Evolutionary conservation across 441 rosid genomes (phyloP).

Genomic region (Corymbia calophylla): DNA sequence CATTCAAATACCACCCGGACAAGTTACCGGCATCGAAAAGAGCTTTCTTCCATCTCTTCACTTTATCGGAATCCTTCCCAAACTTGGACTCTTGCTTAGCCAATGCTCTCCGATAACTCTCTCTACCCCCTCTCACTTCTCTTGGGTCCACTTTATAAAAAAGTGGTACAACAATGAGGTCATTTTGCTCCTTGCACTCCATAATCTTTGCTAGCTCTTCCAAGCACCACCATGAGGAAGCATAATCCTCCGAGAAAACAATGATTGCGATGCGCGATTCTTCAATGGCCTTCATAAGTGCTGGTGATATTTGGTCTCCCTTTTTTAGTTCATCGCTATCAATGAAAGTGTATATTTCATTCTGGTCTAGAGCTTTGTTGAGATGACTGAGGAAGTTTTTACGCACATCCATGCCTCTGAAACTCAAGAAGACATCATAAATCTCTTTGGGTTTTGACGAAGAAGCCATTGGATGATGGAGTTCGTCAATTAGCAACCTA

Average conservation of each 20-base stretch:
- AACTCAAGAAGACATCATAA: neutral
- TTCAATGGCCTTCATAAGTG: neutral
- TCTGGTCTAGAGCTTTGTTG: fast-evolving
- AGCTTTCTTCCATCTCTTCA: neutral
- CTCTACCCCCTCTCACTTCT: fast-evolving
- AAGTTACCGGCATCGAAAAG: fast-evolving
- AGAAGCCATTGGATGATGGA: neutral
- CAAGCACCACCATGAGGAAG: neutral
- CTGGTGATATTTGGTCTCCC: fast-evolving
- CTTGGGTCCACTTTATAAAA: fast-evolving
- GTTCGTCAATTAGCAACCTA: neutral
- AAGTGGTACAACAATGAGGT: neutral
- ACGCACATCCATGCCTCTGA: fast-evolving
- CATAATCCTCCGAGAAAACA: neutral
- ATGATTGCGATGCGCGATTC: fast-evolving
- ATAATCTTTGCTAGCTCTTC: neutral
- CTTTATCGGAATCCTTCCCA: fast-evolving
- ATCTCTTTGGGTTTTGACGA: fast-evolving
- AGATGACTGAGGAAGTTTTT: neutral
- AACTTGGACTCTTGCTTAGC: neutral
- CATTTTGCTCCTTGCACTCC: neutral
- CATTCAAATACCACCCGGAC: neutral
- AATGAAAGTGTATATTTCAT: neutral
- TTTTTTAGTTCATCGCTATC: neutral
- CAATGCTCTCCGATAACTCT: neutral